Evolutionary conservation across 1,284 basidiomycete species (phyloP).

Genomic region (Entoloma clypeatum): DNA sequence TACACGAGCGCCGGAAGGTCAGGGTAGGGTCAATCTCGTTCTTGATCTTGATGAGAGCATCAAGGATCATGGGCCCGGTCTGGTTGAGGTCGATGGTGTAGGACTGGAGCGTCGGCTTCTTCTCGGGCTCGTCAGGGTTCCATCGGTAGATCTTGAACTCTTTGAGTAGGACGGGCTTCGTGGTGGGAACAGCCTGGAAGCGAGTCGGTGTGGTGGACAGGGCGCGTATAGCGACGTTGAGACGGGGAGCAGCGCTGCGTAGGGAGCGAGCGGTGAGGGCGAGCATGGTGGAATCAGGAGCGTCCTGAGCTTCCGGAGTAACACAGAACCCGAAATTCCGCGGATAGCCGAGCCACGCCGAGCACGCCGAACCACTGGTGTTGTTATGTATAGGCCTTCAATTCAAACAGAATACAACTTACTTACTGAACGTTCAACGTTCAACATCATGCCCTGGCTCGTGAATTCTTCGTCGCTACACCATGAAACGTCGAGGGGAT

Average conservation of each 20-base stretch:
- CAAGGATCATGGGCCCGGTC: slow-evolving; percentile 93
- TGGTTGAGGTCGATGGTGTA: slow-evolving; percentile 93
- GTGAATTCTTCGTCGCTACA: too few relatives aligned
- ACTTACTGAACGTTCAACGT: too few relatives aligned
- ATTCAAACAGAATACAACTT: too few relatives aligned
- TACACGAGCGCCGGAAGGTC: slow-evolving; percentile 94
- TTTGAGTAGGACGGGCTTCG: slow-evolving; percentile 65
- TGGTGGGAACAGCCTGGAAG: slow-evolving; percentile 42
- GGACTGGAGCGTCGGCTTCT: slow-evolving; percentile 89
- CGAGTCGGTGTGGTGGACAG: slow-evolving; percentile 39
- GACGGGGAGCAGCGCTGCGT: slow-evolving; percentile 21
- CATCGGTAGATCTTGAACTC: slow-evolving; percentile 97
- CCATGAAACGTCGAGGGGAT: not conserved
- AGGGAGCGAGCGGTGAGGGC: slow-evolving; percentile 21
- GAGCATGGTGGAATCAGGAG: too few relatives aligned
- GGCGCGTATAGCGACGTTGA: slow-evolving; percentile 25
- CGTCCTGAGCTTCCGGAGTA: too few relatives aligned
- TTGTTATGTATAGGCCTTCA: too few relatives aligned
- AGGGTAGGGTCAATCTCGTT: slow-evolving; percentile 96
- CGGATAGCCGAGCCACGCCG: too few relatives aligned
- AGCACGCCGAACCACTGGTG: too few relatives aligned
- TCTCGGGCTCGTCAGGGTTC: slow-evolving; percentile 93
- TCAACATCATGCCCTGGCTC: too few relatives aligned
- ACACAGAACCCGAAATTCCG: too few relatives aligned
- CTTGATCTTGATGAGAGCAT: slow-evolving; percentile 97